phyloP scores from a whole-genome alignment of 2,329 filamentous ascomycete genomes.

The Amesomyces nigricolor region DNA sequence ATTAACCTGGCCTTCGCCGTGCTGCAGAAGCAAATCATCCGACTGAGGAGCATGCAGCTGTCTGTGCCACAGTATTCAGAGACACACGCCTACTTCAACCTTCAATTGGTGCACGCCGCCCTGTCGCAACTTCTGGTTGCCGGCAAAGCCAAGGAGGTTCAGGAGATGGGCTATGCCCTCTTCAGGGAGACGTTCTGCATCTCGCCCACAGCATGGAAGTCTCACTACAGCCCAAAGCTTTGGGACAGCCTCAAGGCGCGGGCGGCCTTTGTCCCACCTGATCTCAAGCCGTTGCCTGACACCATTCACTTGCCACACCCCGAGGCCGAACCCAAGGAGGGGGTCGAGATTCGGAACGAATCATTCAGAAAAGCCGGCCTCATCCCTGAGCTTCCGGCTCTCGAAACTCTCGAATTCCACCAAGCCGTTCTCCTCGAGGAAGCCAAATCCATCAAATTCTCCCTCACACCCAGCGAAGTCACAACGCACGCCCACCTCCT shows the following conservation, averaged over 20 bases:
- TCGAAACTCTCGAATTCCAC: slow-evolving; percentile 19
- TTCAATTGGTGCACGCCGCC: slow-evolving; percentile 20
- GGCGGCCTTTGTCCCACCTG: slow-evolving; percentile 15
- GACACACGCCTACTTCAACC: slow-evolving; percentile 19
- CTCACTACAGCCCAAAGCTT: slow-evolving; percentile 14
- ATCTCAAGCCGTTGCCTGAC: slow-evolving; percentile 17
- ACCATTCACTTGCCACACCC: not conserved
- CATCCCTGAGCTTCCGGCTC: slow-evolving; percentile 19
- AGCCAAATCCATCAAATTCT: slow-evolving; percentile 6
- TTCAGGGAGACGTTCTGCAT: slow-evolving; percentile 15
- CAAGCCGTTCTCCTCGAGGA: slow-evolving; percentile 17
- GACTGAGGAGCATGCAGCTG: slow-evolving; percentile 6
- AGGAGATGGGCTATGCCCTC: slow-evolving; percentile 14
- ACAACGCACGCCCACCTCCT: slow-evolving; percentile 18
- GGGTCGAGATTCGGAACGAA: not conserved
- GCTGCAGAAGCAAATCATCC: slow-evolving; percentile 13
- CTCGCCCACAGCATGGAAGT: slow-evolving; percentile 11
- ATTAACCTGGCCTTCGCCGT: slow-evolving; percentile 18
- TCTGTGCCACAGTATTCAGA: slow-evolving; percentile 10
- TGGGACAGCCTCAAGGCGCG: slow-evolving; percentile 18
- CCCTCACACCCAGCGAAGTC: slow-evolving; percentile 1
- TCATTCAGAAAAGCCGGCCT: slow-evolving; percentile 5
- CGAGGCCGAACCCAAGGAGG: not conserved
- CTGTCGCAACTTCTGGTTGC: slow-evolving; percentile 2
- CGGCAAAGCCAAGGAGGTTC: not conserved